These are phyloP conservation scores for Apiospora aurea DNA, from an alignment of 2,329 filamentous ascomycete species.

Conservation along the genomic window DNA sequence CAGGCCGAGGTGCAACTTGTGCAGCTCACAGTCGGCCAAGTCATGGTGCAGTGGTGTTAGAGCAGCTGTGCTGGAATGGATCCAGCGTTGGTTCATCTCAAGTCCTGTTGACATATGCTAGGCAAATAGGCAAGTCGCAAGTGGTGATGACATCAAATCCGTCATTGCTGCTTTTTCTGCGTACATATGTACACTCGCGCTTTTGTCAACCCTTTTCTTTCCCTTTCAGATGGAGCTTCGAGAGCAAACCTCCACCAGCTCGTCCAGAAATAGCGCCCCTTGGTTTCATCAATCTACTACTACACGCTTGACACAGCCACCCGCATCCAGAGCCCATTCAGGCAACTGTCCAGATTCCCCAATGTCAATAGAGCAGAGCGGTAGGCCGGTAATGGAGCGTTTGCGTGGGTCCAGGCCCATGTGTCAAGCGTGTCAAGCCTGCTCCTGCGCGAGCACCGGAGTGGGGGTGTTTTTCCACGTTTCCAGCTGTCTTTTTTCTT, in stretches of 20 bases:
- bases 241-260: not conserved
- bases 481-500: not conserved
- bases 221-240: not conserved
- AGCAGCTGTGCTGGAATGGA: not conserved
- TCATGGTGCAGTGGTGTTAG: not conserved
- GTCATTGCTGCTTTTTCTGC: not conserved
- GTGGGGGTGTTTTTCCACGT: constrained; percentile 3
- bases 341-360: not conserved
- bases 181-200: too few species aligned
- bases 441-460: not conserved
- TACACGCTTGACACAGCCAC: not conserved
- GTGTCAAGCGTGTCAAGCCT: constrained; percentile 11
- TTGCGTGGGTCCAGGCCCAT: constrained; percentile 1
- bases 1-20: not conserved
- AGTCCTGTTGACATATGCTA: not conserved
- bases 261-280: not conserved
- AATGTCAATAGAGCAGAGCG: not conserved
- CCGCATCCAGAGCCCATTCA: not conserved
- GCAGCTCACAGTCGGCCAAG: not conserved
- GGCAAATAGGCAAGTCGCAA: not conserved
- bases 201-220: not conserved
- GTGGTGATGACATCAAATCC: not conserved
- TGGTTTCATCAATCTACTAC: constrained; percentile 5
- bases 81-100: not conserved
- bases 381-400: not conserved